Evolutionary conservation across 768 basidiomycete species (phyloP), one percentile per base, ranked within the genome.

Genomic region (Lactifluus piperatus): DNA sequence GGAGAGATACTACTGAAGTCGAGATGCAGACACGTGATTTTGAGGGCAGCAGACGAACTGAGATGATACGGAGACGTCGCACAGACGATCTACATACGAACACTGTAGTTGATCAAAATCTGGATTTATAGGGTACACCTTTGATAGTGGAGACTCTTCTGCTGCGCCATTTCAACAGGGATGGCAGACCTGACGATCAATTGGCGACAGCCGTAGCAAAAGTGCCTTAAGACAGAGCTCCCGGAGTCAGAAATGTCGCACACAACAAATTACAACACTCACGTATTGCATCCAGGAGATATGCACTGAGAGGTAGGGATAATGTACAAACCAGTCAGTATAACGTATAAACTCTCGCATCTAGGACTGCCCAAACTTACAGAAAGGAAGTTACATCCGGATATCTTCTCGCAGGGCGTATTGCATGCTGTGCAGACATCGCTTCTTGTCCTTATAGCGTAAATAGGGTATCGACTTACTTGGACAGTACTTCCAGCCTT

Each of bases 301-400:
- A 77, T 76, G 64, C 80, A 83, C 82, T 83, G 34, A 4, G 4
- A 36, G 24, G 24, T 9, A 37, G 10, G 2, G 32, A 43, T n/a
- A 18, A 20, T 22, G n/a, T n/a, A n/a, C n/a, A n/a, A n/a, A n/a
- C n/a, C 30, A 5, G 16, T 60, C 43, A 61, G 10, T 27, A 43
- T 22, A 24, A 45, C 27, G 39, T 51, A 27, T 32, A 20, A n/a
- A 24, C 22, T 1, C 32, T 34, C 29, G 14, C 18, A 47, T 29
- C 41, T 36, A n/a, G 37, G 16, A 30, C 10, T 32, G 27, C 3
- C 55, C 24, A 34, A 1, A 64, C 81, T 71, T 32, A 81, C 82
- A 56, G 76, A 75, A 76, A 84, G 81, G 67, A 84, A 82, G 58
- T 82, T 78, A 54, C 82, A 84, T 0, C 83, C 82, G 13, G 69